A percentile compares a stretch with the other conserved stretches of the same genome.
phyloP scores from a whole-genome alignment of 1,284 basidiomycete genomes.

The Fistulinella staudtii region DNA sequence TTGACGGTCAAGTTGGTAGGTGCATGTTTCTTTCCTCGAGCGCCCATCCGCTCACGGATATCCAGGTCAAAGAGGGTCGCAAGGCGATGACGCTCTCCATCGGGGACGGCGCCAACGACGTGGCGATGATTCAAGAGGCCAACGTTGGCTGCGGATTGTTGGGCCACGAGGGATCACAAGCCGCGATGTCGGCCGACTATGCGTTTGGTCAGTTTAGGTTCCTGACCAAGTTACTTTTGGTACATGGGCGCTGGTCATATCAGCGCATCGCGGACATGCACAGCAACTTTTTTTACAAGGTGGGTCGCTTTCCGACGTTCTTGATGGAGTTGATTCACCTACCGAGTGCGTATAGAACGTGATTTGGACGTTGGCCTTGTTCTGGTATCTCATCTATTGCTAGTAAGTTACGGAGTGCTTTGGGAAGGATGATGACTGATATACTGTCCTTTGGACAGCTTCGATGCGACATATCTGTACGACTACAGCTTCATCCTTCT shows the following conservation, averaged over 20 bases:
- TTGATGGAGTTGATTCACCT: not conserved
- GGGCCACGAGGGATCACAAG: slow-evolving; percentile 95
- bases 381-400: slow-evolving; percentile 93
- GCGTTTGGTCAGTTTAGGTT: slow-evolving; percentile 97
- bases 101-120: slow-evolving; percentile 95
- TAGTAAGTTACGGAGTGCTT: slow-evolving; percentile 43
- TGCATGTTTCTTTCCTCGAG: slow-evolving; percentile 10
- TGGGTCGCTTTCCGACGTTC: slow-evolving; percentile 24
- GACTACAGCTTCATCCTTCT: slow-evolving; percentile 92
- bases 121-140: slow-evolving; percentile 98
- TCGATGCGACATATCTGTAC: slow-evolving; percentile 93
- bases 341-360: slow-evolving; percentile 68
- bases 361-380: slow-evolving; percentile 89
- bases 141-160: slow-evolving; percentile 94
- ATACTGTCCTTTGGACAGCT: slow-evolving; percentile 45
- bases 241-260: slow-evolving; percentile 96
- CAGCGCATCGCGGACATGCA: slow-evolving; percentile 97
- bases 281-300: slow-evolving; percentile 98
- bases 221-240: slow-evolving; percentile 87
- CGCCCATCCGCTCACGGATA: slow-evolving; percentile 5
- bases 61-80: slow-evolving; percentile 88
- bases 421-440: slow-evolving; percentile 9
- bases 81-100: slow-evolving; percentile 97
- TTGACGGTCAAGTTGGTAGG: slow-evolving; percentile 87
- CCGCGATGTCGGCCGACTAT: slow-evolving; percentile 98